These are phyloP conservation scores for Nannochloris sp. DNA, from an alignment of 139 green algal species.

Conservation along the genomic window DNA sequence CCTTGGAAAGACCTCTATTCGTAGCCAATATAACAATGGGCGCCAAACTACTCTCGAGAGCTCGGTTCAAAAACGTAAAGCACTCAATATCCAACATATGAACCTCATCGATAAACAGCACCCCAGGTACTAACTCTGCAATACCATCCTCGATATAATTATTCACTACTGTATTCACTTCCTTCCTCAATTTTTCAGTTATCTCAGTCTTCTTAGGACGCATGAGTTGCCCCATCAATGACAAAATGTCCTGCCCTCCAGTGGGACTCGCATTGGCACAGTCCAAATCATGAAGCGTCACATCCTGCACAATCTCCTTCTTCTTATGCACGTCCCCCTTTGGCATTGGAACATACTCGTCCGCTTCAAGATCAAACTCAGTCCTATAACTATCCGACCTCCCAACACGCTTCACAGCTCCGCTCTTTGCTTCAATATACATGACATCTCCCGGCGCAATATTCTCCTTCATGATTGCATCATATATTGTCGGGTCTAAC, in stretches of 20 bases:
- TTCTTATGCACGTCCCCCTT: slow-evolving; percentile 99
- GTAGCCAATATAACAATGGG: slow-evolving; percentile 98
- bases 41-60: slow-evolving; percentile 81
- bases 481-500: slow-evolving; percentile 95
- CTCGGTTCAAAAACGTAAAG: slow-evolving; percentile 96
- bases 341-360: slow-evolving; percentile 98
- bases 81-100: slow-evolving; percentile 99
- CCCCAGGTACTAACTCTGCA: slow-evolving; percentile 92
- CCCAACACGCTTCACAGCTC: slow-evolving; percentile 92
- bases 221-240: slow-evolving; percentile 90
- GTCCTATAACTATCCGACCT: slow-evolving; percentile 89
- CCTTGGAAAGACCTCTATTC: slow-evolving; percentile 89
- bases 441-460: slow-evolving; percentile 91
- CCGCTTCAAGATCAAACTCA: slow-evolving; percentile 97
- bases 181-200: slow-evolving; percentile 95
- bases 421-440: slow-evolving; percentile 97
- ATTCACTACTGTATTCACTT: slow-evolving; percentile 95
- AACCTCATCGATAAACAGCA: slow-evolving; percentile 97
- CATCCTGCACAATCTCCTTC: slow-evolving; percentile 98
- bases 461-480: slow-evolving; percentile 88
- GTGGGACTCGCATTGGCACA: slow-evolving; percentile 85
- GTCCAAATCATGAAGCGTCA: slow-evolving; percentile 98
- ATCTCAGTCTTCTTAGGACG: slow-evolving; percentile 99
- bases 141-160: slow-evolving; percentile 43
- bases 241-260: slow-evolving; percentile 89